Percentiles rank a stretch among this genome's conserved stretches.
Evolutionary conservation across 768 basidiomycete species (phyloP).

Genomic region (Suillus lakei): DNA sequence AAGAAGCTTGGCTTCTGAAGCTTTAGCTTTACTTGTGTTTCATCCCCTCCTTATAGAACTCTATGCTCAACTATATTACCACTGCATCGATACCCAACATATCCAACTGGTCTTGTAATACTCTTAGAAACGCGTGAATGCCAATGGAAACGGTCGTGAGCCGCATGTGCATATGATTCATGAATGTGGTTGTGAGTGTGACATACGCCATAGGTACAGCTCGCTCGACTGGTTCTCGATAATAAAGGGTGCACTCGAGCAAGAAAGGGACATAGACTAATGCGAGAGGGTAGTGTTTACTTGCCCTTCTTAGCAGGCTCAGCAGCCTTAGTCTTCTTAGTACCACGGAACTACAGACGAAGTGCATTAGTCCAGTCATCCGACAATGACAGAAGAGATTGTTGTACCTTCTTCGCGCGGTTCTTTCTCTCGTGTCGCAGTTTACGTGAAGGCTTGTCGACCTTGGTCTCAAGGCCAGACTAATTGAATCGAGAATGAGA

Average conservation of each 20-base stretch:
- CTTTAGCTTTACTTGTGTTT: constrained; percentile 3
- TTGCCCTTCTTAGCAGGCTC: constrained; percentile 93
- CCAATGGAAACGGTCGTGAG: constrained; percentile 27
- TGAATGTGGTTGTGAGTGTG: constrained; percentile 24
- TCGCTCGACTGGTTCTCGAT: constrained; percentile 39
- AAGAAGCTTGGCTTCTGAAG: constrained; percentile 86
- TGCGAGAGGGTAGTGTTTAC: constrained; percentile 49
- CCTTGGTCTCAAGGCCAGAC: constrained; percentile 76
- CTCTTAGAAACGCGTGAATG: constrained; percentile 27
- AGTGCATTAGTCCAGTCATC: constrained; percentile 17
- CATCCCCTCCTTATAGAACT: constrained; percentile 13
- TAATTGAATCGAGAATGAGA: constrained; percentile 32
- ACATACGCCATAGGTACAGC: constrained; percentile 50
- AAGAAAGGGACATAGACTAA: constrained; percentile 19
- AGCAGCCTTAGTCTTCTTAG: constrained; percentile 92
- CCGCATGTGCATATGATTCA: constrained; percentile 34
- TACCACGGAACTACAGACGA: constrained; percentile 80
- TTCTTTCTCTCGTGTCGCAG: constrained; percentile 99
- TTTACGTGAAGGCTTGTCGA: constrained; percentile 92
- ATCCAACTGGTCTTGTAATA: constrained; percentile 37
- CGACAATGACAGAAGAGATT: constrained; percentile 2
- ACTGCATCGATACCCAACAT: constrained; percentile 36
- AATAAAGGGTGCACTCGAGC: constrained; percentile 27
- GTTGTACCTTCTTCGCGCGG: constrained; percentile 93
- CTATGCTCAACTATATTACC: constrained; percentile 17